Base-by-base conservation (phyloP, 805 yeast species). In the Nakazawaea sp. region DNA sequence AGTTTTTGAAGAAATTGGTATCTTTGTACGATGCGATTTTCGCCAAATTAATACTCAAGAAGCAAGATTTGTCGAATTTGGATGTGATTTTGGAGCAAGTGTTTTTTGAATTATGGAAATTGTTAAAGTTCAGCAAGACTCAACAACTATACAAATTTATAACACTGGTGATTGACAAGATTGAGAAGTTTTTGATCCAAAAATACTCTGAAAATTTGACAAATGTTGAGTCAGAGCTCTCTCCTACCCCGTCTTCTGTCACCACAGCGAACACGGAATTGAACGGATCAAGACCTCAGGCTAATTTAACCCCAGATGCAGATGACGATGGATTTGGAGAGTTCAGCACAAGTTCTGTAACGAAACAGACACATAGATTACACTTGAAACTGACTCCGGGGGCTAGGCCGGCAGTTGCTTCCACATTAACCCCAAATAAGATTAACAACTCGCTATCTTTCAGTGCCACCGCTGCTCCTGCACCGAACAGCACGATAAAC, bases 91-190 rank as follows among this genome's bases (percentile, higher is more conserved):
- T 50, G 35, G 55, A 54, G 28, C 49, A 52, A 11, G 33, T 61
- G 1, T 59, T 55, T 31, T 59, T 61, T 41, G 53, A 59, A 36
- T 38, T 59, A 8, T 61, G 66, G 66, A 59, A 53, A 24, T 41
- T 61, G 19, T 40, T 50, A 15, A 48, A 45, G 32, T 52, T 41
- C 41, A 45, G 56, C 18, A 36, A 45, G 10, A 44, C 43, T 15
- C 41, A 38, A 15, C 24, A 32, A 3, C 36, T 57, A 24, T 44
- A 46, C 20, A 35, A 21, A 5, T 38, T 46, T 6, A 52, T 54
- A 25, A 32, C 31, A 7, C 40, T 42, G 17, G 27, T 49, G 2
- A 18, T 31, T 8, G 31, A 38, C 10, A 43, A 45, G 19, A 40
- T 52, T 3, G 56, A 54, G 29, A 17, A 8, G 4, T 46, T 41